phyloP scores from a whole-genome alignment of 1,284 basidiomycete genomes.

The Mycosarcoma mackinlayi region DNA sequence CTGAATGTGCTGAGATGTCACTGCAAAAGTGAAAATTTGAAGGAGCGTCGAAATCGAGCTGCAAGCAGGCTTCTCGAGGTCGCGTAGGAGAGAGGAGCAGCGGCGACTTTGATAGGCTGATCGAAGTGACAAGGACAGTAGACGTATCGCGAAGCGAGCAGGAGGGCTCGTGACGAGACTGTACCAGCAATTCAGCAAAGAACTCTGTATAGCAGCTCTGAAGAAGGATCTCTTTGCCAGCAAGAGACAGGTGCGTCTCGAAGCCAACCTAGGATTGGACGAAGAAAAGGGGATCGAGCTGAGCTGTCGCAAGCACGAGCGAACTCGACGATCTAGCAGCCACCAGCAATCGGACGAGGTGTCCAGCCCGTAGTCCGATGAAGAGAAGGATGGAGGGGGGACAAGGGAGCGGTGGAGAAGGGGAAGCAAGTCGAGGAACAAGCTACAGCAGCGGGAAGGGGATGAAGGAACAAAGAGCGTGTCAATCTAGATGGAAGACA shows the following conservation, averaged over 20 bases:
- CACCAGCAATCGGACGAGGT: conserved; percentile 12
- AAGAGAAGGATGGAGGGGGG: conserved; percentile 2
- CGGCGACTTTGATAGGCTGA: no score
- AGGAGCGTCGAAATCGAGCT: no score
- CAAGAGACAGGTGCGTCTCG: conserved; percentile 6
- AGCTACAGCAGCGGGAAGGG: conserved; percentile 5
- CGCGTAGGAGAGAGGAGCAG: no score
- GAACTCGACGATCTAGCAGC: conserved; percentile 16
- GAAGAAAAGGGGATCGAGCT: background rate
- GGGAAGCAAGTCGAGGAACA: background rate
- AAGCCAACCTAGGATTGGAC: background rate
- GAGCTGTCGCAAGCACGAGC: no score
- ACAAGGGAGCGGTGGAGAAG: background rate
- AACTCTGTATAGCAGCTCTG: conserved; percentile 10
- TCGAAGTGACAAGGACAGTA: background rate
- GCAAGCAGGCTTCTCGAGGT: no score
- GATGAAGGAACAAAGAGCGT: no score
- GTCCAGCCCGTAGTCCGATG: conserved; percentile 17
- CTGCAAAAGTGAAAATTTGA: no score
- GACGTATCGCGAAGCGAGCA: background rate
- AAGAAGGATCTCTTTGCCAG: conserved; percentile 6
- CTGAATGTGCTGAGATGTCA: no score
- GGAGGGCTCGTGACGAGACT: background rate
- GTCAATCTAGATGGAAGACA: background rate
- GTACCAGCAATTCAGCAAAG: conserved; percentile 18